These are phyloP conservation scores for Pichia sp. DNA, from an alignment of 1,139 yeast genomes.

Conservation along the genomic window DNA sequence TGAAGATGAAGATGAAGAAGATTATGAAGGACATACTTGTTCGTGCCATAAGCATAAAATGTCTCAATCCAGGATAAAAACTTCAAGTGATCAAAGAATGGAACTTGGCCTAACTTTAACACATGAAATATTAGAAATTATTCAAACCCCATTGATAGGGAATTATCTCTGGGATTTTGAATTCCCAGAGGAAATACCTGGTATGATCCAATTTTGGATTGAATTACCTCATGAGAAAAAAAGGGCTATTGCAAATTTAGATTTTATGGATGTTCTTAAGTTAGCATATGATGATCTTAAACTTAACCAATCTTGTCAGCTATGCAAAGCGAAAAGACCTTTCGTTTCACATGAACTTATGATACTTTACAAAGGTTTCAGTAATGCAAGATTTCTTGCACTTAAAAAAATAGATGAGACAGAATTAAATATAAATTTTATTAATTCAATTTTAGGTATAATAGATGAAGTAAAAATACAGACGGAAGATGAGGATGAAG, in stretches of 20 bases:
- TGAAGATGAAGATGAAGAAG: constrained; percentile 16
- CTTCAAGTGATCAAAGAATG: background rate
- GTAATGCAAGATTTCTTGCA: constrained; percentile 28
- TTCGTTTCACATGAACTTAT: constrained; percentile 78
- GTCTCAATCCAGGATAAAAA: background rate
- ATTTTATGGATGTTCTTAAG: constrained; percentile 62
- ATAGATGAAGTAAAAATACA: constrained; percentile 18
- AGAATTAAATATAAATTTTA: constrained; percentile 21
- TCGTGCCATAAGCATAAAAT: constrained; percentile 3
- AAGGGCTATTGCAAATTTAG: constrained; percentile 56
- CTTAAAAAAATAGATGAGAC: constrained; percentile 18
- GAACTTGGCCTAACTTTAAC: background rate
- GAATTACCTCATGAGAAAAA: constrained; percentile 56
- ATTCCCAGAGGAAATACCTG: constrained; percentile 51
- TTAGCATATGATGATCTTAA: constrained; percentile 55
- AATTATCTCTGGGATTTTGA: constrained; percentile 46
- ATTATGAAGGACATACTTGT: constrained; percentile 15
- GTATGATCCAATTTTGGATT: constrained; percentile 65
- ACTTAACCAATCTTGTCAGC: constrained; percentile 58
- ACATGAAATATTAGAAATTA: background rate
- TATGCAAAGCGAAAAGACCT: constrained; percentile 70
- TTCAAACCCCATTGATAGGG: constrained; percentile 19
- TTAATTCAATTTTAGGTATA: constrained; percentile 25
- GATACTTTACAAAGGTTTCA: constrained; percentile 56
- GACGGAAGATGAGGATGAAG: constrained; percentile 2